A percentile compares a stretch with the other conserved stretches of the same genome.
Evolutionary conservation across 148 eudicot species (phyloP).

Genomic region (Camellia sinensis): DNA sequence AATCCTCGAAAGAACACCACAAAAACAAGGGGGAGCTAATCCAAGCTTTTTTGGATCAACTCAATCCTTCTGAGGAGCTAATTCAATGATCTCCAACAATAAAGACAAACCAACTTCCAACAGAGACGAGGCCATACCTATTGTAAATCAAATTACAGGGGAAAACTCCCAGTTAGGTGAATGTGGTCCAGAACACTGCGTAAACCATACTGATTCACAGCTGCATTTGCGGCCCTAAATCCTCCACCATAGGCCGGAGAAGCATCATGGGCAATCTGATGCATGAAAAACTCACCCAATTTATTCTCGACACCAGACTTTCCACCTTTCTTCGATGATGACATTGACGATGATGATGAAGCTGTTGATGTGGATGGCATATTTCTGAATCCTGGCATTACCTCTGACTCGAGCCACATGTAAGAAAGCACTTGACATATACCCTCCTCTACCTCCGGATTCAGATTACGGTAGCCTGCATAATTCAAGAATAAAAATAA

Average conservation of each 20-base stretch:
- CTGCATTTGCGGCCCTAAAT: conserved; percentile 80
- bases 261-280: conserved; percentile 84
- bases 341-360: conserved; percentile 39
- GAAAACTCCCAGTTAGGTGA: conserved; percentile 69
- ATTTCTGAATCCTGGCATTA: conserved; percentile 52
- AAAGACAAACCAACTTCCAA: conserved; percentile 2
- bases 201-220: conserved; percentile 81
- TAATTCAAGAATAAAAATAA: not conserved
- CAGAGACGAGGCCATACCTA: not conserved
- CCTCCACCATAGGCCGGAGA: conserved; percentile 95
- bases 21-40: conserved; percentile 7
- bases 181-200: conserved; percentile 78
- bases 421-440: conserved; percentile 92
- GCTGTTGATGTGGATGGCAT: conserved; percentile 64
- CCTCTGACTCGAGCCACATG: conserved; percentile 99
- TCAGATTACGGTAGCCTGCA: conserved; percentile 77
- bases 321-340: conserved; percentile 79
- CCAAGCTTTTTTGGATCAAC: too few relatives aligned
- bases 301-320: conserved; percentile 72
- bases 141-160: conserved; percentile 32
- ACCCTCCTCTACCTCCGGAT: conserved; percentile 87
- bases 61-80: conserved; percentile 17
- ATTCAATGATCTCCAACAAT: not conserved
- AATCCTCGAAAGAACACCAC: conserved; percentile 13
- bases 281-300: conserved; percentile 81